Conservation (phyloP, 163 green algal genomes). For the Chlamydomonas reinhardtii region DNA sequence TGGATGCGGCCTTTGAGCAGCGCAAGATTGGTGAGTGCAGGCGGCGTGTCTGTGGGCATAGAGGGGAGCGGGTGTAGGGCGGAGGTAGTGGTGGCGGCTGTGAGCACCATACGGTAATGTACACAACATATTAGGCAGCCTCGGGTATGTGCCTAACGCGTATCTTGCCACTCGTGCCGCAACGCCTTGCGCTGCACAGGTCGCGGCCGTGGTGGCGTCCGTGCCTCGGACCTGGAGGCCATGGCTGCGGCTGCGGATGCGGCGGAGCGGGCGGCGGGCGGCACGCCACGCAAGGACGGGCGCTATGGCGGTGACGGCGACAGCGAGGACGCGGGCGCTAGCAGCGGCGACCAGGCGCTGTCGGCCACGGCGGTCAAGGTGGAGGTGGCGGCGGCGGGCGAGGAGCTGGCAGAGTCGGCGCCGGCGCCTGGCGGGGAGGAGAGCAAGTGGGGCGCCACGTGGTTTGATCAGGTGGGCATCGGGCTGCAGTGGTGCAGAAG, state of each 20-base stretch:
- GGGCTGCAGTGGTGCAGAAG: too few species aligned
- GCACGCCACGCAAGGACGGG: not conserved
- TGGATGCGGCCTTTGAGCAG: constrained; percentile 45
- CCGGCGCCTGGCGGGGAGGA: not conserved
- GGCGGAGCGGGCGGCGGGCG: not conserved
- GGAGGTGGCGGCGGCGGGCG: not conserved
- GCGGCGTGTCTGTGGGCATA: not conserved
- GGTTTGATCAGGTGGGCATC: constrained; percentile 54
- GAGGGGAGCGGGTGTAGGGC: not conserved
- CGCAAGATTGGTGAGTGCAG: constrained; percentile 33
- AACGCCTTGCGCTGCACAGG: constrained; percentile 27
- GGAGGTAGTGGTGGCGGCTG: not conserved
- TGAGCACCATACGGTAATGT: too few species aligned
- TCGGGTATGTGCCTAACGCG: too few species aligned
- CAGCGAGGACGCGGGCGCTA: not conserved
- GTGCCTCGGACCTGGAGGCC: constrained; percentile 22
- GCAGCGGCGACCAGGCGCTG: not conserved
- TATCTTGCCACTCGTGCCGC: too few species aligned
- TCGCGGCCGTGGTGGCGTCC: constrained; percentile 40
- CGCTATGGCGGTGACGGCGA: not conserved
- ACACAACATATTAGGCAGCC: too few species aligned
- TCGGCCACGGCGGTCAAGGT: not conserved
- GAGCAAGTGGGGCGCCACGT: constrained; percentile 76
- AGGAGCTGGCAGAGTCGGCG: not conserved
- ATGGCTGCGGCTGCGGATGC: too few species aligned